Percentiles rank a stretch among this genome's conserved stretches.
Conservation (phyloP, 371 early-diverging fungal species). For the Rhizopus arrhizus region DNA sequence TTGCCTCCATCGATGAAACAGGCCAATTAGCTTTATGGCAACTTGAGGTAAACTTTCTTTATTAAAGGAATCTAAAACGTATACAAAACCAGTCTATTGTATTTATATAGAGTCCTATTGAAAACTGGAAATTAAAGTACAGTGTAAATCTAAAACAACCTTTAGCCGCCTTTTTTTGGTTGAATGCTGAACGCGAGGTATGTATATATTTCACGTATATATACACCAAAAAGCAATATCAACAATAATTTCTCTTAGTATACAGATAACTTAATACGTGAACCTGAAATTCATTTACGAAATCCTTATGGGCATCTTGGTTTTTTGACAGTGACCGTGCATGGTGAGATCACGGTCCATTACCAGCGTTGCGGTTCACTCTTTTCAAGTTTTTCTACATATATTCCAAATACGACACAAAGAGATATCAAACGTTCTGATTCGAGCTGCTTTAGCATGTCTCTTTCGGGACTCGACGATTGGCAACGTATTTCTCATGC, state of each 20-base stretch:
- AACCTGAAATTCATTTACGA: conserved; percentile 34
- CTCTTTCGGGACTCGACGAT: conserved; percentile 34
- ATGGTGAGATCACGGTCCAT: conserved; percentile 49
- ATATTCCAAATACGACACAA: conserved; percentile 36
- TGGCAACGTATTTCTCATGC: conserved; percentile 55
- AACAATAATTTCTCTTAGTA: conserved; percentile 22
- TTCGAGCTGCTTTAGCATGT: conserved; percentile 45
- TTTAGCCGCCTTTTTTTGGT: conserved; percentile 46
- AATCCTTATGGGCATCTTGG: conserved; percentile 49
- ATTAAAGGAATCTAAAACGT: neutral
- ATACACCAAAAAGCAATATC: neutral
- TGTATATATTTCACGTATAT: neutral
- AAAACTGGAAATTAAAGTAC: conserved; percentile 38
- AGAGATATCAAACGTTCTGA: conserved; percentile 31
- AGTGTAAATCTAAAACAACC: conserved; percentile 44
- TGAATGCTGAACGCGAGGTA: conserved; percentile 48
- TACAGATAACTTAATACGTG: conserved; percentile 20
- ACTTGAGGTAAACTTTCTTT: conserved; percentile 30
- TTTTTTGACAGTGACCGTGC: conserved; percentile 42
- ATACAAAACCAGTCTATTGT: too few relatives aligned
- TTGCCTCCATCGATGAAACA: conserved; percentile 51
- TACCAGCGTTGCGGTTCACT: conserved; percentile 45
- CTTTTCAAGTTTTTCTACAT: conserved; percentile 42
- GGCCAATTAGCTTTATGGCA: conserved; percentile 51
- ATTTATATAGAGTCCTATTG: conserved; percentile 31